These are phyloP conservation scores for Daldinia caldariorum DNA, from an alignment of 495 filamentous ascomycete species.

Conservation along the genomic window DNA sequence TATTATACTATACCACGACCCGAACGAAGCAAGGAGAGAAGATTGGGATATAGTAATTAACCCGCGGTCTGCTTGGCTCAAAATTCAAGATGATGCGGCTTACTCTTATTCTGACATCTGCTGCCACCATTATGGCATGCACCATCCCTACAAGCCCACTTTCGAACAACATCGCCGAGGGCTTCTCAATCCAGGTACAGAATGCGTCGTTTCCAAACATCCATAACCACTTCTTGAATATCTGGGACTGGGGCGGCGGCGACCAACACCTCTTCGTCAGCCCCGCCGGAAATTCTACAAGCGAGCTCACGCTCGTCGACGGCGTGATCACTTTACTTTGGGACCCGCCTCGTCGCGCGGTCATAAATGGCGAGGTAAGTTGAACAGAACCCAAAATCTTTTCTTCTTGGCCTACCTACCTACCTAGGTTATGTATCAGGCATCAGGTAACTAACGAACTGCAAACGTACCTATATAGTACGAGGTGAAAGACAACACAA, in stretches of 20 bases:
- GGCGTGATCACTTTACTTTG: conserved; percentile 53
- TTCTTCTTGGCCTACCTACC: neutral
- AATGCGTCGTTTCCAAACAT: conserved; percentile 59
- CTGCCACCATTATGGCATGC: conserved; percentile 50
- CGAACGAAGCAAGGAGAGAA: neutral
- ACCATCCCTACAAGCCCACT: conserved; percentile 50
- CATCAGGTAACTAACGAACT: neutral
- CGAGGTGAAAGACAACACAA: conserved; percentile 62
- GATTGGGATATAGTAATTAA: neutral
- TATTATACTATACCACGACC: neutral
- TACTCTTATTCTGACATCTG: conserved; percentile 37
- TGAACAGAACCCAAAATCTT: neutral
- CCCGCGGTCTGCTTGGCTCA: no score
- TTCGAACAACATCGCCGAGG: conserved; percentile 52
- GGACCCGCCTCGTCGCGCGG: conserved; percentile 52
- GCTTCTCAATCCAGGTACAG: conserved; percentile 61
- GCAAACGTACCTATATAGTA: conserved; percentile 46
- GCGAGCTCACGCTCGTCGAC: conserved; percentile 57
- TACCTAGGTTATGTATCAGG: no score
- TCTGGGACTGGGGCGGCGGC: conserved; percentile 58
- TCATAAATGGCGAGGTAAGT: conserved; percentile 59
- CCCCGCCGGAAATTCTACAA: conserved; percentile 58
- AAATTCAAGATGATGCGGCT: neutral
- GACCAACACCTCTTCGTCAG: conserved; percentile 62
- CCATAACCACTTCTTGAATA: conserved; percentile 62